These are phyloP conservation scores for Diaporthe citriasiana DNA, from an alignment of 2,329 filamentous ascomycete genomes.

Conservation along the genomic window DNA sequence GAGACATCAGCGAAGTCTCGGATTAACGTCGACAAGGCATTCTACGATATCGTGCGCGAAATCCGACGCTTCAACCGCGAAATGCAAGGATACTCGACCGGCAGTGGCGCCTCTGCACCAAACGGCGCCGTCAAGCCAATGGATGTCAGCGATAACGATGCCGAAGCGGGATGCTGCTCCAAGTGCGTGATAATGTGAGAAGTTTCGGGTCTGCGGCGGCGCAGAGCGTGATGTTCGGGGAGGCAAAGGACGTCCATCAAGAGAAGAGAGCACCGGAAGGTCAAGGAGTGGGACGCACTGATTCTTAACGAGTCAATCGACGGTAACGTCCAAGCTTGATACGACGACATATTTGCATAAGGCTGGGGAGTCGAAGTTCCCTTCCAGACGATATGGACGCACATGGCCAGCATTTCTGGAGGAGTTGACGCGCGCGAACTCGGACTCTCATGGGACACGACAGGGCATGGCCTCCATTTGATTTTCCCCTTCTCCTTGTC, in stretches of 20 bases:
- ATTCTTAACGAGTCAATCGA: slow-evolving; percentile 30
- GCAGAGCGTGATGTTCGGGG: slow-evolving; percentile 21
- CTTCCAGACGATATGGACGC: slow-evolving; percentile 41
- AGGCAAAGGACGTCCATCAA: slow-evolving; percentile 2
- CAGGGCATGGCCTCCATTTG: slow-evolving; percentile 42
- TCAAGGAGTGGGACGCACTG: slow-evolving; percentile 25
- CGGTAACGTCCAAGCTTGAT: slow-evolving; percentile 40
- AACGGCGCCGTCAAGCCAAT: slow-evolving; percentile 79
- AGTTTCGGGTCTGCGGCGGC: slow-evolving; percentile 30
- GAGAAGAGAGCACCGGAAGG: slow-evolving; percentile 18
- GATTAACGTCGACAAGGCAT: slow-evolving; percentile 98
- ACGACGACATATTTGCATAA: slow-evolving; percentile 44
- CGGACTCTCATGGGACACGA: slow-evolving; percentile 42
- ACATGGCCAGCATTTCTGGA: slow-evolving; percentile 43
- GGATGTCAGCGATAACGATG: slow-evolving; percentile 80
- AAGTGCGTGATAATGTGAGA: slow-evolving; percentile 93
- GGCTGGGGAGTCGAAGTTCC: slow-evolving; percentile 40
- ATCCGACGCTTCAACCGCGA: slow-evolving; percentile 99
- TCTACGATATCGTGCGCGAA: slow-evolving; percentile 98
- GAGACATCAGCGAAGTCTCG: slow-evolving; percentile 98
- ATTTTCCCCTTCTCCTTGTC: slow-evolving; percentile 40
- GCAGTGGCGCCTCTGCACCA: slow-evolving; percentile 73
- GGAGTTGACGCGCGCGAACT: slow-evolving; percentile 41
- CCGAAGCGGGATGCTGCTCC: slow-evolving; percentile 83
- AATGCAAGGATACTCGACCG: slow-evolving; percentile 88